Percentiles rank a stretch among this genome's conserved stretches.
phyloP scores from a whole-genome alignment of 129 eudicot genomes.

The Smallanthus sonchifolius region DNA sequence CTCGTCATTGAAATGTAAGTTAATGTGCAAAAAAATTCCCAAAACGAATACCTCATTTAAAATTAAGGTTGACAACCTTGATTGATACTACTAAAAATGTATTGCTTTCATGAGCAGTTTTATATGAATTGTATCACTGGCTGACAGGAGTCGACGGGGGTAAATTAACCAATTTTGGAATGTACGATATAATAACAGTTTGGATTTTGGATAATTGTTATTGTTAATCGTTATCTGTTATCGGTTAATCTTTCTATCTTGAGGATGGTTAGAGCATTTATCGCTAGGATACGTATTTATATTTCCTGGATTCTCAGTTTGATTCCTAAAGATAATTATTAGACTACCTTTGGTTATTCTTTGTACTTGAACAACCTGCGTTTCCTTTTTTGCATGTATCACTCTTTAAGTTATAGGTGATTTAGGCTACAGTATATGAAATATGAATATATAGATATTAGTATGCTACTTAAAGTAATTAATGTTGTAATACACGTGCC shows the following conservation, averaged over 20 bases:
- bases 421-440: background rate
- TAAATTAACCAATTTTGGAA: background rate
- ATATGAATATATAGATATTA: background rate
- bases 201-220: background rate
- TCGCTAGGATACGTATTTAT: background rate
- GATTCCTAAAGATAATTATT: background rate
- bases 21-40: conserved; percentile 4
- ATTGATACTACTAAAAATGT: background rate
- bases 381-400: background rate
- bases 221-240: too few species aligned
- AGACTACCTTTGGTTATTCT: background rate
- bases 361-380: background rate
- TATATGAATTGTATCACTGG: background rate
- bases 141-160: too few species aligned
- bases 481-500: background rate
- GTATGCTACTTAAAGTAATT: background rate
- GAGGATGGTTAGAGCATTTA: background rate
- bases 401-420: background rate
- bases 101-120: background rate
- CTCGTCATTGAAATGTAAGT: background rate
- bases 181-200: background rate
- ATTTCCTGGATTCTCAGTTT: background rate
- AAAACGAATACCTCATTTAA: background rate
- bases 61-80: background rate
- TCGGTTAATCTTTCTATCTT: background rate